Evolutionary conservation across 148 eudicot genomes (phyloP).

Genomic region (Gaultheria prostrata): DNA sequence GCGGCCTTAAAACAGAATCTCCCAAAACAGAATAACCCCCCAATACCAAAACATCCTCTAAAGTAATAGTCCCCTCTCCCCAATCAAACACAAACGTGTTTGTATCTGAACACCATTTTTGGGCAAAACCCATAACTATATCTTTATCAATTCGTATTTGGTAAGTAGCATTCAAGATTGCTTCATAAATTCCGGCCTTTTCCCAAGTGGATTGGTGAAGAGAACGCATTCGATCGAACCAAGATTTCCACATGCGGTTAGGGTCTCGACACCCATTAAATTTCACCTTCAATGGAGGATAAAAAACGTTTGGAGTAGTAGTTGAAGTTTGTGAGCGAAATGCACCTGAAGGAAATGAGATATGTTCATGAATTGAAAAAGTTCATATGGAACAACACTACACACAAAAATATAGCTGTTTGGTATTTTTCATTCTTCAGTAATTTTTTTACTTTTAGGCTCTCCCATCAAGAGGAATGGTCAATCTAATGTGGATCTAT

Average conservation of each 20-base stretch:
- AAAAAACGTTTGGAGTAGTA: background rate
- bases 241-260: background rate
- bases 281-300: background rate
- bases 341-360: too few species aligned
- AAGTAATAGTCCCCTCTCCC: background rate
- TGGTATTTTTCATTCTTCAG: too few species aligned
- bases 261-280: background rate
- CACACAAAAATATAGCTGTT: too few species aligned
- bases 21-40: conserved; percentile 51
- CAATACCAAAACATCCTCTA: background rate
- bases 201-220: background rate
- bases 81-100: background rate
- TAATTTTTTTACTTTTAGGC: too few species aligned
- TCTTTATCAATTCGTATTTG: background rate
- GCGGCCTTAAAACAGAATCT: conserved; percentile 19
- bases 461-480: too few species aligned
- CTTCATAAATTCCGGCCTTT: background rate
- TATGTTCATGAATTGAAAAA: too few species aligned
- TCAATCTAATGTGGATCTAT: background rate
- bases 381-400: too few species aligned
- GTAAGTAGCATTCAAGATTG: background rate
- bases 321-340: background rate
- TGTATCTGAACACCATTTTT: background rate
- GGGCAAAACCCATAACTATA: background rate
- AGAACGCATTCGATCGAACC: background rate